phyloP scores from a whole-genome alignment of 169 alveolate species.

The Plasmodium blacklocki region DNA sequence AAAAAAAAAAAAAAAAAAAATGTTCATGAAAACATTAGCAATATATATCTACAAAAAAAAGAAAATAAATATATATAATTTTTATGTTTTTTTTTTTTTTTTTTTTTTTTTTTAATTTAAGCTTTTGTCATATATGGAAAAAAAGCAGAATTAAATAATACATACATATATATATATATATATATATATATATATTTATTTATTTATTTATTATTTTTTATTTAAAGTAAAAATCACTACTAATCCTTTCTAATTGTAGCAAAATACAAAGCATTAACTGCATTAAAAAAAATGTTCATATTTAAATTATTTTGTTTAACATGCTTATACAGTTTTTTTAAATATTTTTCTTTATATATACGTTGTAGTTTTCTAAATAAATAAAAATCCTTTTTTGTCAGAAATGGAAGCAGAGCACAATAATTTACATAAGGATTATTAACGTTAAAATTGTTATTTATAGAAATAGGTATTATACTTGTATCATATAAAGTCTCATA shows the following conservation, averaged over 20 bases:
- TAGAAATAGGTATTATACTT: constrained; percentile 28
- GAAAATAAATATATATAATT: too few species aligned
- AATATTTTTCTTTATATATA: constrained; percentile 72
- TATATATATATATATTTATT: not conserved
- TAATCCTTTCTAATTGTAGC: constrained; percentile 6
- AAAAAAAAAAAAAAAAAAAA: too few species aligned
- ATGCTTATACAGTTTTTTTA: constrained; percentile 33
- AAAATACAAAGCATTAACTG: constrained; percentile 49
- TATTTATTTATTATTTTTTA: not conserved
- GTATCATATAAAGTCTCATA: constrained; percentile 37
- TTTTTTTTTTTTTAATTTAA: too few species aligned
- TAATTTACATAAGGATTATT: constrained; percentile 83
- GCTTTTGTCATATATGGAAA: too few species aligned
- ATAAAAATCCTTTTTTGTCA: constrained; percentile 69
- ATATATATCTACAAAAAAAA: too few species aligned
- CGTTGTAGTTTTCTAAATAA: constrained; percentile 46
- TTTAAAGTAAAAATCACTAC: not conserved
- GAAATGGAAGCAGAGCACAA: constrained; percentile 83
- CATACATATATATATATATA: not conserved
- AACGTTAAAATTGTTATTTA: constrained; percentile 40
- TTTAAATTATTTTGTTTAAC: constrained; percentile 31
- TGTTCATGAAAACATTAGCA: too few species aligned
- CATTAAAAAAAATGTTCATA: constrained; percentile 57
- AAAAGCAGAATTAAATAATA: too few species aligned
- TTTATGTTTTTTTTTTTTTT: too few species aligned